A percentile compares a stretch with the other conserved stretches of the same genome.
These are phyloP conservation scores for Aleurites moluccanus DNA, from an alignment of 441 rosid species.

Conservation along the genomic window DNA sequence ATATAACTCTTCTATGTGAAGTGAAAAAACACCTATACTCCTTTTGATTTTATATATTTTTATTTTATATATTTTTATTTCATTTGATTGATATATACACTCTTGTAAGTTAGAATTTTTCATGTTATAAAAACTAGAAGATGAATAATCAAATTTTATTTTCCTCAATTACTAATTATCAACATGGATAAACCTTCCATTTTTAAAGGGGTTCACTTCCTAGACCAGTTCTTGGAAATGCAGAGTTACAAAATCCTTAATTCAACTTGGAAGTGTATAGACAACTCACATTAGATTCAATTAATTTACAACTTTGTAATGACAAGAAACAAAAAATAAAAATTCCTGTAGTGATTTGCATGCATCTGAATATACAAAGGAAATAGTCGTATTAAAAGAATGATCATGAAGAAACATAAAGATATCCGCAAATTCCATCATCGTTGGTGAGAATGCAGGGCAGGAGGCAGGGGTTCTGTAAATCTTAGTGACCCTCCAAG, in stretches of 20 bases:
- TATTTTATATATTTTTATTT: no score
- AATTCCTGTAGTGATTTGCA: conserved; percentile 6
- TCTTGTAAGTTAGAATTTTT: no score
- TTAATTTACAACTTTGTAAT: conserved; percentile 11
- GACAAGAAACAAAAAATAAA: background rate
- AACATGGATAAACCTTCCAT: no score
- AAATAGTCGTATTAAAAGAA: conserved; percentile 23
- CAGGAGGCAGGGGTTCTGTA: conserved; percentile 34
- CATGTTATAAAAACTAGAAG: background rate
- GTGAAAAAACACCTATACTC: no score
- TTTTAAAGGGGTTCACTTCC: no score
- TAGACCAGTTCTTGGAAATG: background rate
- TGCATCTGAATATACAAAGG: conserved; percentile 12
- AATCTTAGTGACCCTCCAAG: conserved; percentile 82
- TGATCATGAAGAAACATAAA: conserved; percentile 9
- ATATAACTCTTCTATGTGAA: no score
- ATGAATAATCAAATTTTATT: background rate
- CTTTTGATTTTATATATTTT: no score
- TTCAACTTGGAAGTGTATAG: background rate
- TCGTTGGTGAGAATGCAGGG: conserved; percentile 10
- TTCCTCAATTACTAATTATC: no score
- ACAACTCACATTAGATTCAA: background rate
- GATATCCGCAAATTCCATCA: conserved; percentile 1
- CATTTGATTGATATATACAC: no score
- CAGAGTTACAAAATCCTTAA: background rate